These are phyloP conservation scores for Bisporella sp. DNA, from an alignment of 2,329 filamentous ascomycete species.

Conservation along the genomic window DNA sequence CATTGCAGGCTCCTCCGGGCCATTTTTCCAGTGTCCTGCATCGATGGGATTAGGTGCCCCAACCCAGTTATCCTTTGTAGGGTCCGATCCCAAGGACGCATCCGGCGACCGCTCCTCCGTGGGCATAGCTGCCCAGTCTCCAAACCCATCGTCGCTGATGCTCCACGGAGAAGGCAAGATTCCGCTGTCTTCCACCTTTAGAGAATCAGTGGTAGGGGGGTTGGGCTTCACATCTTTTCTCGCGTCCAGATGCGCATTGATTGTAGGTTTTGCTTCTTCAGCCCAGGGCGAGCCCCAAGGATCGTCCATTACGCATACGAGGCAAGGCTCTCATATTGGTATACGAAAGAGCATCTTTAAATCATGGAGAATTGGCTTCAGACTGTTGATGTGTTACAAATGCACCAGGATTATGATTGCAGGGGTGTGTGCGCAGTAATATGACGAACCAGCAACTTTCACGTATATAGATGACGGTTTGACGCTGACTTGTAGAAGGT, in stretches of 20 bases:
- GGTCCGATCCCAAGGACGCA: constrained; percentile 10
- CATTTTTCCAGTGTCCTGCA: constrained; percentile 1
- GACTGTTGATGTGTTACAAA: too few relatives aligned
- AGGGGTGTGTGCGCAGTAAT: too few relatives aligned
- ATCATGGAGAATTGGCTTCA: too few relatives aligned
- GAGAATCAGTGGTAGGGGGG: too few relatives aligned
- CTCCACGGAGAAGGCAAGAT: constrained; percentile 17
- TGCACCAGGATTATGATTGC: too few relatives aligned
- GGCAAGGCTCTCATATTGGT: constrained; percentile 24
- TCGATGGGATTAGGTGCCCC: neutral
- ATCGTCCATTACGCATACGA: constrained; percentile 28
- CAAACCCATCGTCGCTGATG: constrained; percentile 18
- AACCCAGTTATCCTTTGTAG: constrained; percentile 11
- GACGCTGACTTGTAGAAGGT: too few relatives aligned
- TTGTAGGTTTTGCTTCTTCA: constrained; percentile 22
- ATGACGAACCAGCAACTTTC: too few relatives aligned
- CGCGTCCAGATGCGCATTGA: constrained; percentile 4
- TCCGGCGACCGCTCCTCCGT: constrained; percentile 1
- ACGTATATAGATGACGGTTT: too few relatives aligned
- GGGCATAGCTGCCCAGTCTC: constrained; percentile 19
- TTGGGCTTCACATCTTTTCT: constrained; percentile 6
- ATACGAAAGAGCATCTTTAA: constrained; percentile 4
- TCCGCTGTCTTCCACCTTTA: neutral
- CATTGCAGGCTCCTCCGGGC: neutral
- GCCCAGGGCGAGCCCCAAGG: constrained; percentile 33